phyloP scores from a whole-genome alignment of 2,329 filamentous ascomycete genomes.

The Coniochaeta prunicola region DNA sequence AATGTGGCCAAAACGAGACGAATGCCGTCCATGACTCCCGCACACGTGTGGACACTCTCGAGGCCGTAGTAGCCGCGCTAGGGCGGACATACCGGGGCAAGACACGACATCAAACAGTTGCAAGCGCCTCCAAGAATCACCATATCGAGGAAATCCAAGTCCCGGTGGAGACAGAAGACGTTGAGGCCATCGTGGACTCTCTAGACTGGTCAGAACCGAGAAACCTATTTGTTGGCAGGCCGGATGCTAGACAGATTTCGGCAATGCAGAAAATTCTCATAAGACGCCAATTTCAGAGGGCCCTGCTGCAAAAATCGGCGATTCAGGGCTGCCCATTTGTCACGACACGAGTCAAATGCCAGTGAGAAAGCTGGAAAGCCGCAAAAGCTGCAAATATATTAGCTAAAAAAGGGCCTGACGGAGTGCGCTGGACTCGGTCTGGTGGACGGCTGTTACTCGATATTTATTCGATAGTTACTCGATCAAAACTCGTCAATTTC shows the following conservation, averaged over 20 bases:
- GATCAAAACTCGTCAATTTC: constrained; percentile 29
- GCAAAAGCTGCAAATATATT: no score
- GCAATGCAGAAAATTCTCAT: not conserved
- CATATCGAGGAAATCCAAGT: not conserved
- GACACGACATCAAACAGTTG: not conserved
- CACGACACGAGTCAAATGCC: not conserved
- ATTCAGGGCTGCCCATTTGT: not conserved
- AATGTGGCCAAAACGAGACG: no score
- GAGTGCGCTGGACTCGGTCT: not conserved
- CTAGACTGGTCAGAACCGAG: not conserved
- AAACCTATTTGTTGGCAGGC: not conserved
- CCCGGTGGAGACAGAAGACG: not conserved
- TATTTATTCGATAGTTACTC: constrained; percentile 38
- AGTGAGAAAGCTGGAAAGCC: not conserved
- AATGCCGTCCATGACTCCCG: no score
- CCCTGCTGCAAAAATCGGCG: no score
- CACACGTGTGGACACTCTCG: no score
- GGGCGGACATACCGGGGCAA: no score
- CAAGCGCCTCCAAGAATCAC: no score
- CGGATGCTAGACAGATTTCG: no score
- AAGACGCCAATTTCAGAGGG: no score
- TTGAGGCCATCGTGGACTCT: not conserved
- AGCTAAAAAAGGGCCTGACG: not conserved
- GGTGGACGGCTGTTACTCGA: constrained; percentile 11
- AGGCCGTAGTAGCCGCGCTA: no score